Percentiles rank a stretch among this genome's conserved stretches.
These are phyloP conservation scores for Termitomyces sp. DNA, from an alignment of 768 basidiomycete species.

Conservation along the genomic window DNA sequence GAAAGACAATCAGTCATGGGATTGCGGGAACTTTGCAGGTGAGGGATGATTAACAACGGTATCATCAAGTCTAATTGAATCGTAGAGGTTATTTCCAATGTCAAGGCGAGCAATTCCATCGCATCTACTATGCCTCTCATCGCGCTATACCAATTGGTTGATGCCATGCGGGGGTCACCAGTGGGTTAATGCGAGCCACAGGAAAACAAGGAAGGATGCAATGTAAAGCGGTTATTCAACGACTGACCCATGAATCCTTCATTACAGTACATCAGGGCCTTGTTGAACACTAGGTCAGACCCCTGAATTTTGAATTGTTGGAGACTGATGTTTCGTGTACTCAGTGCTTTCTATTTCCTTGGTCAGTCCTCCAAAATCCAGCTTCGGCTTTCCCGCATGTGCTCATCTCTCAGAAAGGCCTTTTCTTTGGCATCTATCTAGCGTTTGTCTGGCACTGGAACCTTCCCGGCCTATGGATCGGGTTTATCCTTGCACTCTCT, in stretches of 20 bases:
- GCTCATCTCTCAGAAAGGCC: background rate
- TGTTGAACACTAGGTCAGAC: background rate
- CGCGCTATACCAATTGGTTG: background rate
- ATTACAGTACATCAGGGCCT: background rate
- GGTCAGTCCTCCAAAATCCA: conserved; percentile 14
- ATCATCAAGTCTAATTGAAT: background rate
- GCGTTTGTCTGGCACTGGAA: background rate
- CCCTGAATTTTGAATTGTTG: background rate
- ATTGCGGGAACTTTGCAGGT: conserved; percentile 44
- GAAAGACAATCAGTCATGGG: conserved; percentile 29
- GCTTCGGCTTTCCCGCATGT: background rate
- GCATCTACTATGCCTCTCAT: background rate
- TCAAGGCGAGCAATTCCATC: conserved; percentile 42
- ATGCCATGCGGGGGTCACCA: background rate
- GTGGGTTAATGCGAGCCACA: background rate
- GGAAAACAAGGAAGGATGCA: conserved; percentile 26
- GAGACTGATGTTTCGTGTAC: background rate
- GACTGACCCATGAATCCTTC: background rate
- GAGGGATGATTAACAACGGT: background rate
- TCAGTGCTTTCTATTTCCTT: background rate
- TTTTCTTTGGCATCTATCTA: conserved; percentile 1
- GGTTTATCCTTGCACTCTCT: background rate
- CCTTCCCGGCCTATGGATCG: background rate
- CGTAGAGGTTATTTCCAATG: conserved; percentile 68
- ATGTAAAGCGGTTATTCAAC: background rate